Base-by-base conservation (phyloP, 148 eudicot genomes). In the Linanthus parryae region DNA sequence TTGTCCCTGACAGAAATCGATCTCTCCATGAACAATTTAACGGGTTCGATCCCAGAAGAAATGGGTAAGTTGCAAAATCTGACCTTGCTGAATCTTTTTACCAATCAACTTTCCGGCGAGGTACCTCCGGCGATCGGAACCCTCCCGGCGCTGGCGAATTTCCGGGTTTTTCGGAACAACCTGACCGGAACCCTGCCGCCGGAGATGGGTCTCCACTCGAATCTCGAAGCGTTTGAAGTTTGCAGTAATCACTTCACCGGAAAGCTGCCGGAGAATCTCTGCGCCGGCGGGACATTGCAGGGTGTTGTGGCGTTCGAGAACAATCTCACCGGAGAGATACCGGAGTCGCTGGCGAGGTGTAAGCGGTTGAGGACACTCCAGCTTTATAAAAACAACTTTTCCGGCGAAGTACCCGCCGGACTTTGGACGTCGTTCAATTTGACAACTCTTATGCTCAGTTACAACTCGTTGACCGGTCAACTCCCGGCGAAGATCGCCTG, bases 271-370 rank as follows among this genome's bases (percentile, higher is more conserved):
- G 69, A 80, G 48, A 63, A 78, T 67, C 68, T 88, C 8, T 88
- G 96, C 33, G 56, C 58, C 0, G 53, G 65, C 1, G 65, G 76
- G 18, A 57, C 28, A 21, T 48, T 85, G 49, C 13, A 59, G 10
- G 95, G 83, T 20, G 76, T 83, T 8, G 73, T 78, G 0, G 88
- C 85, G 8, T 76, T 60, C 56, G 58, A 67, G 23, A 88, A 88
- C 61, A 46, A 51, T 14, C 37, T 88, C 2, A 66, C 74, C 6
- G 96, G 96, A 11, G 67, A 66, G 27, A 62, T 88, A 8, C 96
- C 96, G 8, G 70, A 54, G 42, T 78, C 82, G 4, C 69, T 87
- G 3, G 73, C 53, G 14, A 59, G 44, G 22, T 87, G 96, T 40
- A 44, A 27, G 12, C 42, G 69, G n/a, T 29, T 87, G 23, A 21